Percentiles rank a stretch among this genome's conserved stretches.
These are phyloP conservation scores for Chrysosporium queenslandicum DNA, from an alignment of 2,329 filamentous ascomycete species.

Conservation along the genomic window DNA sequence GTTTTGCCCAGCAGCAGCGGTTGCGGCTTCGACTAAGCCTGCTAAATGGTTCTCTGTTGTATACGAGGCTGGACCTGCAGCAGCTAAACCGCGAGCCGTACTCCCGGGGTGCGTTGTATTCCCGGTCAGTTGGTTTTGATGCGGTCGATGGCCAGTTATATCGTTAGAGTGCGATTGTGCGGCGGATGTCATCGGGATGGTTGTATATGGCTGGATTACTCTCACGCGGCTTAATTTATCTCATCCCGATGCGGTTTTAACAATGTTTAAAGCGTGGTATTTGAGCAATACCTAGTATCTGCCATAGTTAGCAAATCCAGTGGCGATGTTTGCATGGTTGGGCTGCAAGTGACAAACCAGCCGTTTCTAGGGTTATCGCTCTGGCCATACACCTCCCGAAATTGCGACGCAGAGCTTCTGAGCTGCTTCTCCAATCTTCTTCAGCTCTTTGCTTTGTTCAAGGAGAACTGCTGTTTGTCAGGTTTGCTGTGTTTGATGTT, in stretches of 20 bases:
- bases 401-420: background rate
- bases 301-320: background rate
- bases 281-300: background rate
- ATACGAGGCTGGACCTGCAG: conserved; percentile 8
- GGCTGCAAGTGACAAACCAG: background rate
- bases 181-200: conserved; percentile 10
- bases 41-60: conserved; percentile 32
- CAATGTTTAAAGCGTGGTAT: background rate
- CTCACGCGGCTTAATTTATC: background rate
- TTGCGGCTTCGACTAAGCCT: conserved; percentile 39
- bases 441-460: background rate
- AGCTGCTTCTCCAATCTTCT: background rate
- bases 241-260: background rate
- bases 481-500: conserved; percentile 12
- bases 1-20: conserved; percentile 33
- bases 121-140: conserved; percentile 9
- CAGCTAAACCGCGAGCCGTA: conserved; percentile 3
- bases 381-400: background rate
- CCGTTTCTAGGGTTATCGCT: background rate
- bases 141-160: conserved; percentile 1
- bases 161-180: conserved; percentile 8
- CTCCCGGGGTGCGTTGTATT: conserved; percentile 7
- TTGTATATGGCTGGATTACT: background rate
- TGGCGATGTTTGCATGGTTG: background rate
- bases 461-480: conserved; percentile 7